Evolutionary conservation across 164 flowering plant genomes (phyloP).

Genomic region (Tinospora cordifolia): DNA sequence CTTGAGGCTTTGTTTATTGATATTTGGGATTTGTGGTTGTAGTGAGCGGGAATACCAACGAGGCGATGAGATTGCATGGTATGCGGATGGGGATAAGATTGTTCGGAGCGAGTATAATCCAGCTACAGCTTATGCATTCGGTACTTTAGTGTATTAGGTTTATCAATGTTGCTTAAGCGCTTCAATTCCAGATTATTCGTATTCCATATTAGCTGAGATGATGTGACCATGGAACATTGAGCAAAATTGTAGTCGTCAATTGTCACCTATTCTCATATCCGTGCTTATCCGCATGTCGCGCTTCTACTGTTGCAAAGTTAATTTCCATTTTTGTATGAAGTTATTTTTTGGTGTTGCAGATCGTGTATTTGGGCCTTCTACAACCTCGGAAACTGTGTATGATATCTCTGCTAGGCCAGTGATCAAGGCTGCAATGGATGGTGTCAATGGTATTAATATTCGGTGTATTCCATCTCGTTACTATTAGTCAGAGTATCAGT

Average conservation of each 20-base stretch:
- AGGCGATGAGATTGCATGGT: slow-evolving; percentile 95
- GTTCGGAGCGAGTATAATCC: slow-evolving; percentile 86
- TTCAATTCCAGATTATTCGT: background rate
- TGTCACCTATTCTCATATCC: background rate
- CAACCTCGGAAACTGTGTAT: slow-evolving; percentile 63
- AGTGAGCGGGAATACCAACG: slow-evolving; percentile 87
- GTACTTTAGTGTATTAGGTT: slow-evolving; percentile 29
- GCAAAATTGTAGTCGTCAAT: background rate
- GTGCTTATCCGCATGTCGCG: background rate
- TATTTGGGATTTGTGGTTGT: slow-evolving; percentile 22
- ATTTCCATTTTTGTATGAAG: background rate
- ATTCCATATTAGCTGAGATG: too few species aligned
- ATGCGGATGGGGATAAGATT: slow-evolving; percentile 83
- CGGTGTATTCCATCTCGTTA: slow-evolving; percentile 10
- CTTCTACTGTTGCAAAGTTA: background rate
- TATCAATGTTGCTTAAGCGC: background rate
- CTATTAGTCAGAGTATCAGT: background rate
- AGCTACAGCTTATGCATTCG: slow-evolving; percentile 85
- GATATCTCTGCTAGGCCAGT: slow-evolving; percentile 93
- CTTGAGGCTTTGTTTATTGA: slow-evolving; percentile 16
- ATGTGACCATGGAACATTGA: too few species aligned
- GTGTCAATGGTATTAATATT: slow-evolving; percentile 67
- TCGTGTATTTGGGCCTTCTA: slow-evolving; percentile 76
- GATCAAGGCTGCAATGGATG: slow-evolving; percentile 95
- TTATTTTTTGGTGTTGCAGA: slow-evolving; percentile 34